phyloP scores from a whole-genome alignment of 306 rosid species.

The Canavalia ensiformis region DNA sequence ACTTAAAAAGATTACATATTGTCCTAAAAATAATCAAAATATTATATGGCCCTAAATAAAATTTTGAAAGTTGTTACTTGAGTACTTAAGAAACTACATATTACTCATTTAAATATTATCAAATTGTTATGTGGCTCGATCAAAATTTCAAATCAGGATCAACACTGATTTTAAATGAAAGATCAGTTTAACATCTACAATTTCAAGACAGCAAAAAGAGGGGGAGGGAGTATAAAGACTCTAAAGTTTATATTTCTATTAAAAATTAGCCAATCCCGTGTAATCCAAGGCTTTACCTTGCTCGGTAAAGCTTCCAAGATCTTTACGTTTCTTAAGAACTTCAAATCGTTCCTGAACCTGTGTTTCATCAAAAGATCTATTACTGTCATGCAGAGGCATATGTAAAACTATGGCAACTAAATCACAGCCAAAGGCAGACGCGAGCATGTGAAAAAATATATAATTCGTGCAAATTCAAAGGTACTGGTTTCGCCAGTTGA shows the following conservation, averaged over 20 bases:
- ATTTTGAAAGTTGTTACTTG: not conserved
- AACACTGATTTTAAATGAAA: constrained; percentile 16
- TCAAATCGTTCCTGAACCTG: constrained; percentile 97
- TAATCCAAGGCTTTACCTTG: constrained; percentile 68
- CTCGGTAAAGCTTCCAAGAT: constrained; percentile 82
- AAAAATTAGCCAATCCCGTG: constrained; percentile 15
- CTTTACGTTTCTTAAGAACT: constrained; percentile 86
- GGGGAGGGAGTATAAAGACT: not conserved
- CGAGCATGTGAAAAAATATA: not conserved
- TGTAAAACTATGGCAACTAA: constrained; percentile 25
- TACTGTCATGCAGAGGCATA: constrained; percentile 16
- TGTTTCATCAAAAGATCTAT: constrained; percentile 49
- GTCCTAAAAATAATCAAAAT: not conserved
- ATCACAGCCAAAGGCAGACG: constrained; percentile 15
- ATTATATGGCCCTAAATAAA: not conserved
- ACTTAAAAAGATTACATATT: not conserved
- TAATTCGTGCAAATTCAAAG: constrained; percentile 31
- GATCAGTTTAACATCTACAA: constrained; percentile 30
- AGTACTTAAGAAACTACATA: not conserved
- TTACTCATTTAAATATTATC: not conserved
- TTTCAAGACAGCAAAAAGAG: constrained; percentile 10
- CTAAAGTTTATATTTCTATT: not conserved
- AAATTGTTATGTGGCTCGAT: not conserved
- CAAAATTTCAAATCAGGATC: constrained; percentile 22
- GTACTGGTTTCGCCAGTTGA: constrained; percentile 16